Conservation (phyloP, 2,329 filamentous ascomycete species). For the Fusarium guadeloupense region DNA sequence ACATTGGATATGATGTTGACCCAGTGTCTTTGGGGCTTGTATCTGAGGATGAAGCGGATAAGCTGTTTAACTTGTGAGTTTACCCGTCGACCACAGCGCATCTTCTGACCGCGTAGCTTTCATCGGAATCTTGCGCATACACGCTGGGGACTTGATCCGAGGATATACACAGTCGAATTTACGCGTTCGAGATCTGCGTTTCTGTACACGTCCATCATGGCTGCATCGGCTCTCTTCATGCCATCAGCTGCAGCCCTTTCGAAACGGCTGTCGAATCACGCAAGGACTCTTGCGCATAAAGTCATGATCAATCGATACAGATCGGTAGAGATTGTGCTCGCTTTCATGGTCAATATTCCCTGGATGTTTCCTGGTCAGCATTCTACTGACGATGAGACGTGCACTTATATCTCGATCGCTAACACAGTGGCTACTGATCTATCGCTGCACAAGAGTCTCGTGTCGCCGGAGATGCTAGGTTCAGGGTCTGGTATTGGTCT, state of each 20-base stretch:
- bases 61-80: slow-evolving; percentile 71
- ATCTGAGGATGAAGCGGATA: slow-evolving; percentile 70
- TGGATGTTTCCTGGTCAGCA: slow-evolving; percentile 77
- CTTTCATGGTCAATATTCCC: slow-evolving; percentile 79
- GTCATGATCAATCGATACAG: slow-evolving; percentile 70
- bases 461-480: slow-evolving; percentile 60
- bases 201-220: slow-evolving; percentile 75
- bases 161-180: slow-evolving; percentile 71
- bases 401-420: slow-evolving; percentile 75
- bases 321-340: slow-evolving; percentile 78
- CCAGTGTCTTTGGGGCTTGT: slow-evolving; percentile 76
- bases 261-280: slow-evolving; percentile 71
- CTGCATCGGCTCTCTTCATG: slow-evolving; percentile 73
- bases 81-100: not conserved
- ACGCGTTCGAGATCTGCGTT: slow-evolving; percentile 75
- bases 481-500: slow-evolving; percentile 57
- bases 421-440: slow-evolving; percentile 75
- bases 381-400: slow-evolving; percentile 77
- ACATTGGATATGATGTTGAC: slow-evolving; percentile 71
- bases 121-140: slow-evolving; percentile 76
- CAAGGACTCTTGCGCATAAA: slow-evolving; percentile 68
- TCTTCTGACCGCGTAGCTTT: slow-evolving; percentile 58
- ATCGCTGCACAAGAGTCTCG: slow-evolving; percentile 74
- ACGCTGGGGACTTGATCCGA: slow-evolving; percentile 76
- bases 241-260: slow-evolving; percentile 71